Base-by-base conservation (phyloP, 2,329 filamentous ascomycete species). In the Taxawa tesnikishii region DNA sequence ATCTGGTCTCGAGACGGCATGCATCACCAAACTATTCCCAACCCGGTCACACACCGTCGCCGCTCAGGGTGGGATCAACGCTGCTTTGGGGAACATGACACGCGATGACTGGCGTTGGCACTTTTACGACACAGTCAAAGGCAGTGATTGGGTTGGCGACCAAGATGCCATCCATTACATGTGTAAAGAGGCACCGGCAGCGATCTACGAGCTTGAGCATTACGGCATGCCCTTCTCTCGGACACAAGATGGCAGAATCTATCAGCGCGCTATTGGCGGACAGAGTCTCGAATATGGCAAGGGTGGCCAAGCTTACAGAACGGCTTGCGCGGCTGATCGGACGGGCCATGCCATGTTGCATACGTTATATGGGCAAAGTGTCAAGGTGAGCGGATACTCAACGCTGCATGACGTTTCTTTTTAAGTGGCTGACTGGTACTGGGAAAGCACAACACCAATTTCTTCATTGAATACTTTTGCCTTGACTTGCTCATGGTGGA, bases 21-120 rank as follows among this genome's bases (percentile, higher is more conserved):
- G 73, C 56, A 65, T 78, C 40, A 70, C 69, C 17, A 77, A 76
- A 50, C 59, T 76, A 19, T 29, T 29, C 12, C 70, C 70, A 18
- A 77, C 73, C 12, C 60, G 73, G 55, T 71, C 65, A 43, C 73
- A 77, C 53, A 78, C 73, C 8, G 73, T 77, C 37, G 73, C 73
- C n/a, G 73, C 73, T 15, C 73, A 78, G 54, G 73, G 73, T 40
- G 73, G 73, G 41, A 77, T 77, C 48, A 72, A 72, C 48, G 68
- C 68, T 7, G 68, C 68, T 3, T 51, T 73, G 11, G 68, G 66
- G 41, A 69, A 70, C 43, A 68, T 68, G 63, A 62, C 60, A 24
- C 53, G 62, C 42, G 68, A 73, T 46, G 67, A 71, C 41, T 73
- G 65, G 65, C 58, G 67, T 36, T 72, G 68, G 68, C 68, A 73